Conservation (phyloP, 1,139 yeast genomes). For the Pichia sp. region DNA sequence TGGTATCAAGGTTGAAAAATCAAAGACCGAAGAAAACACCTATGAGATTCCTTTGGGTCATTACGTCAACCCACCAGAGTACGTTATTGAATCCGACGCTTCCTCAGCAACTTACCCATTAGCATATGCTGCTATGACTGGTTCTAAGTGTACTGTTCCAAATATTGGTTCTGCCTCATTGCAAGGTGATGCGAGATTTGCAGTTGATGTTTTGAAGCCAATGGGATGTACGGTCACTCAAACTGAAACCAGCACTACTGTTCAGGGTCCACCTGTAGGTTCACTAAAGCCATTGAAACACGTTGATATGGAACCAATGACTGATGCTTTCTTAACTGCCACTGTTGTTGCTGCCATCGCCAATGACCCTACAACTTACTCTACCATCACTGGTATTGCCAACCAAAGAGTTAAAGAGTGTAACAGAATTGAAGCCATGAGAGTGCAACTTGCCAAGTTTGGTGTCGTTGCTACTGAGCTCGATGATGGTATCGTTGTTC, state of each 20-base stretch:
- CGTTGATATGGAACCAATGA: conserved; percentile 99
- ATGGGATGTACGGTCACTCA: conserved; percentile 94
- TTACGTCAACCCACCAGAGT: conserved; percentile 74
- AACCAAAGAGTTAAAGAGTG: conserved; percentile 98
- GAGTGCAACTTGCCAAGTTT: conserved; percentile 75
- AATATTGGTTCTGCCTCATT: conserved; percentile 87
- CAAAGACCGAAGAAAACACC: conserved; percentile 68
- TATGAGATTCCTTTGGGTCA: conserved; percentile 84
- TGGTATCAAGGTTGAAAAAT: conserved; percentile 72
- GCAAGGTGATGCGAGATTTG: conserved; percentile 98
- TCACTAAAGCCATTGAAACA: conserved; percentile 58
- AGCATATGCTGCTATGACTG: conserved; percentile 97
- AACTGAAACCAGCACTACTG: conserved; percentile 80
- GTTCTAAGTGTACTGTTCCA: conserved; percentile 87
- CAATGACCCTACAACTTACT: conserved; percentile 41
- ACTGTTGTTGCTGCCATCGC: conserved; percentile 92
- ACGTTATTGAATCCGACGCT: conserved; percentile 95
- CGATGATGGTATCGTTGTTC: conserved; percentile 87
- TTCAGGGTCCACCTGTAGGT: conserved; percentile 78
- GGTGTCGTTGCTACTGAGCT: conserved; percentile 82
- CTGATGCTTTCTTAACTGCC: conserved; percentile 96
- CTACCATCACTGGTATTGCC: conserved; percentile 91
- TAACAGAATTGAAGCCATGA: conserved; percentile 94
- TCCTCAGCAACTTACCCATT: conserved; percentile 97
- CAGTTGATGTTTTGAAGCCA: conserved; percentile 83